Conservation (phyloP, 768 basidiomycete species). For the Udeniomyces megalosporus region DNA sequence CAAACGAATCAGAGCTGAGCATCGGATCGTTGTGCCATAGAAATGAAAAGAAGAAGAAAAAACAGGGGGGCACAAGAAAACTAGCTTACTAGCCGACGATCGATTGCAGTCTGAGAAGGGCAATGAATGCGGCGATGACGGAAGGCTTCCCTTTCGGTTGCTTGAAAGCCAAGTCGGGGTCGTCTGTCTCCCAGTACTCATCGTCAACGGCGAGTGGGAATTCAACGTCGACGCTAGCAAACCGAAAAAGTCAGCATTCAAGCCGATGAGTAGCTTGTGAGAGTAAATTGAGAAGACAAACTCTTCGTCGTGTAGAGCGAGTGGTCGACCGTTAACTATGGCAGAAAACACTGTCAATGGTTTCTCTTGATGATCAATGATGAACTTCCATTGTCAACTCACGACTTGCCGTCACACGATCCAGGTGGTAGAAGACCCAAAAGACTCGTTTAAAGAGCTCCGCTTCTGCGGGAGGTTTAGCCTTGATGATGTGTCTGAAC, state of each 20-base stretch:
- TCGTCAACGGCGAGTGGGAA: slow-evolving; percentile 61
- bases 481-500: neutral
- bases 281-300: slow-evolving; percentile 30
- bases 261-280: neutral
- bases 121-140: slow-evolving; percentile 42
- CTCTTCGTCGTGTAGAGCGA: slow-evolving; percentile 58
- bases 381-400: no score
- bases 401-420: slow-evolving; percentile 22
- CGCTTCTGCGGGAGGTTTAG: slow-evolving; percentile 33
- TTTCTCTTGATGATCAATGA: no score
- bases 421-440: slow-evolving; percentile 31
- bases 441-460: slow-evolving; percentile 68
- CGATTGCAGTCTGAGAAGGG: slow-evolving; percentile 42
- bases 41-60: neutral
- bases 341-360: slow-evolving; percentile 14
- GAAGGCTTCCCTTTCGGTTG: slow-evolving; percentile 49
- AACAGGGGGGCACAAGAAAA: no score
- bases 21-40: neutral
- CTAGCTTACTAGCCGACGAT: slow-evolving; percentile 45
- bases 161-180: slow-evolving; percentile 42
- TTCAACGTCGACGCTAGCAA: slow-evolving; percentile 44
- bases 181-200: slow-evolving; percentile 53
- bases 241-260: slow-evolving; percentile 29
- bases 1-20: neutral
- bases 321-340: slow-evolving; percentile 46